Evolutionary conservation across 371 early-diverging fungal species (phyloP), one percentile per base, ranked within the genome.

Genomic region (Syncephalastrum contaminatum): DNA sequence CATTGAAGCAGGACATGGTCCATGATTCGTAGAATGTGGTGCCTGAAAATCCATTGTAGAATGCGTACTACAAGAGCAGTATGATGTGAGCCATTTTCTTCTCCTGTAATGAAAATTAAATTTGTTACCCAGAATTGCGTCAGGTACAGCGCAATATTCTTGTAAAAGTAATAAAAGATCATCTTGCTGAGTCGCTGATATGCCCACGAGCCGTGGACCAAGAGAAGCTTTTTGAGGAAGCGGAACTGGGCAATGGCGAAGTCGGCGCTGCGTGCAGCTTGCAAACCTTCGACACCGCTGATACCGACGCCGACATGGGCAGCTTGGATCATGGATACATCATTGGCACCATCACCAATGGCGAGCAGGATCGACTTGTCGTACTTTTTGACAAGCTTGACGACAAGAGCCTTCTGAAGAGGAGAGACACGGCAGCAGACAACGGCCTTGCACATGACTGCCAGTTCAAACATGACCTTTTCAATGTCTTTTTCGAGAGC

Each of bases 341-440:
- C 99, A 64, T 99, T 99, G 24, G 98, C 98, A 43, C 99, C 99
- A 73, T 99, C 99, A 47, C 99, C 98, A 49, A 96, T 95, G 45
- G 89, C 97, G 57, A 91, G 87, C 47, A 87, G 69, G 61, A 88
- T 89, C 0, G 92, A 88, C 59, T 82, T 89, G 42, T 73, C 73
- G 41, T 81, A 80, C 13, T 88, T 82, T 62, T 92, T 91, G 40
- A 98, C 92, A 16, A 91, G 70, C 61, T 89, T 89, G 19, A 95
- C 94, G 15, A 98, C 93, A 51, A 91, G 68, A 0, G 95, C 94
- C 73, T 98, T 98, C 56, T 97, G 95, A 18, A 92, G 67, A 21
- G 98, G 98, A 10, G 93, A 91, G 16, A 96, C 94, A 64, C 98
- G 91, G 67, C 95, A 96, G 67, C 95, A 95, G 4, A 95, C 73